A percentile compares a stretch with the other conserved stretches of the same genome.
Conservation (phyloP, 352 stramenopile species). For the Globisporangium megalacanthum region DNA sequence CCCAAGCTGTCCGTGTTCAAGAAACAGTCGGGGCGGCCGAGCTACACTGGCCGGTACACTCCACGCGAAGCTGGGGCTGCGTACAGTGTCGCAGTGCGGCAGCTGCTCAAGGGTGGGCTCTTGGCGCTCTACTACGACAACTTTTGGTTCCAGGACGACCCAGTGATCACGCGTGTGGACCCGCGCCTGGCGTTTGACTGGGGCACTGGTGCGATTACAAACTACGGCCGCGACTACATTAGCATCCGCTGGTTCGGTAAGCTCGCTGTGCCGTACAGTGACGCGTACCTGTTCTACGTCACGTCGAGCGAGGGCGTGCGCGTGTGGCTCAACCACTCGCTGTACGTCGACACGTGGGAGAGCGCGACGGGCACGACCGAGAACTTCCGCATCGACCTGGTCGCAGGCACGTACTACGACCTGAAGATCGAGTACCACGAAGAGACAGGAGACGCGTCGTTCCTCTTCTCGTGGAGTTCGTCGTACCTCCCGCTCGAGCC, state of each 20-base stretch:
- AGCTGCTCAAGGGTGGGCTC: slow-evolving; percentile 90
- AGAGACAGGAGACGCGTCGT: slow-evolving; percentile 82
- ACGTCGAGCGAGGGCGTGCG: slow-evolving; percentile 89
- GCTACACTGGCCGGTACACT: slow-evolving; percentile 90
- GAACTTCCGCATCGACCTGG: slow-evolving; percentile 71
- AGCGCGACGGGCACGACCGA: slow-evolving; percentile 32
- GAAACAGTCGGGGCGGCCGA: slow-evolving; percentile 89
- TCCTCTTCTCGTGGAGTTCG: slow-evolving; percentile 92
- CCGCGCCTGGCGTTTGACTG: slow-evolving; percentile 83
- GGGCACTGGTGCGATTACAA: slow-evolving; percentile 88
- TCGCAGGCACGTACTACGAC: slow-evolving; percentile 85
- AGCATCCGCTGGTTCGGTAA: slow-evolving; percentile 95
- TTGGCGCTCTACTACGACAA: slow-evolving; percentile 94
- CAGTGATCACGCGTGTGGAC: slow-evolving; percentile 87
- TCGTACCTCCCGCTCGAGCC: slow-evolving; percentile 81
- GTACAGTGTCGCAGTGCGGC: slow-evolving; percentile 89
- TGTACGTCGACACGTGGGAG: slow-evolving; percentile 92
- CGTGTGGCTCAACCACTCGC: slow-evolving; percentile 90
- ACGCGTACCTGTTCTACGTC: slow-evolving; percentile 93
- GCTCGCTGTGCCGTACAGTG: slow-evolving; percentile 62
- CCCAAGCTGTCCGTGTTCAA: slow-evolving; percentile 78
- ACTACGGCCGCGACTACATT: slow-evolving; percentile 93
- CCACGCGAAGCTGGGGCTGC: slow-evolving; percentile 47
- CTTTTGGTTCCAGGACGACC: slow-evolving; percentile 92
- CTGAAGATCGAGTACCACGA: slow-evolving; percentile 95